phyloP scores from a whole-genome alignment of 345 rosid genomes.

The Gossypium mustelinum region DNA sequence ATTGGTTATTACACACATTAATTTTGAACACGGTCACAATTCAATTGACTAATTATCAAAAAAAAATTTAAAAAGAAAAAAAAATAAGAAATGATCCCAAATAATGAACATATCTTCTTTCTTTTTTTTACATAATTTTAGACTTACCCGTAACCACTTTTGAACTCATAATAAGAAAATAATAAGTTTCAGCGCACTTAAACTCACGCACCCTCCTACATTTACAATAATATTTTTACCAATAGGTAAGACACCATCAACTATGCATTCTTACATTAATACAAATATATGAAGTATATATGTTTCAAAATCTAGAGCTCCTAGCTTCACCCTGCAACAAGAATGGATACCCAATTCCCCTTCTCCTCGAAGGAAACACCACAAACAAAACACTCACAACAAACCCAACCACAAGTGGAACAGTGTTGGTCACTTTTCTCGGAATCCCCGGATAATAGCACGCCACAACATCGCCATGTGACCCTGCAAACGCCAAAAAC shows the following conservation, averaged over 20 bases:
- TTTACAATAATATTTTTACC: no score
- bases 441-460: conserved; percentile 45
- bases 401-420: conserved; percentile 40
- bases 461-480: conserved; percentile 32
- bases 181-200: no score
- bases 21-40: no score
- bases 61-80: no score
- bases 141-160: accelerated
- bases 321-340: conserved; percentile 32
- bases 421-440: conserved; percentile 34
- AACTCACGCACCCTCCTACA: accelerated
- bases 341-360: conserved; percentile 46
- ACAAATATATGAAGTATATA: background rate
- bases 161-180: accelerated
- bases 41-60: no score
- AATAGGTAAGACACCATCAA: no score
- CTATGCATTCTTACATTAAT: no score
- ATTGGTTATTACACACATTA: no score
- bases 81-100: no score
- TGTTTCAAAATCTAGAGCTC: conserved; percentile 24
- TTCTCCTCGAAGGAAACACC: conserved; percentile 44
- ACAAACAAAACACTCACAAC: conserved; percentile 34
- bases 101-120: no score
- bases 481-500: conserved; percentile 39
- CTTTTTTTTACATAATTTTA: no score